phyloP scores from a whole-genome alignment of 345 rosid species.

The Stellera chamaejasme region DNA sequence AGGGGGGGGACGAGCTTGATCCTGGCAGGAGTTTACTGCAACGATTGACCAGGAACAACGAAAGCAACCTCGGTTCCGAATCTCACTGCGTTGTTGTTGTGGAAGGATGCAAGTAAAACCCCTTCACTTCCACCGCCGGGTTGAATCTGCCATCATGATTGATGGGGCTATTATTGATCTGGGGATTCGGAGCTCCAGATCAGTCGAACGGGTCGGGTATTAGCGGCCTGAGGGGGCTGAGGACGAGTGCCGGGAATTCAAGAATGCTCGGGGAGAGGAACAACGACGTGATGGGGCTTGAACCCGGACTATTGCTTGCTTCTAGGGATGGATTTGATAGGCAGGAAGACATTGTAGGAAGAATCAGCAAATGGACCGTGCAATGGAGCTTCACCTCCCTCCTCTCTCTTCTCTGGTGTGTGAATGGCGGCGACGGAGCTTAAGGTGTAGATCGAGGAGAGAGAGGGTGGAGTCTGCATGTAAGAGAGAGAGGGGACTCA shows the following conservation, averaged over 20 bases:
- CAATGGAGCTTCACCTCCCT: too few species aligned
- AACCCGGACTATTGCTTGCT: conserved; percentile 1
- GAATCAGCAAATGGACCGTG: too few species aligned
- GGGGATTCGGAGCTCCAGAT: background rate
- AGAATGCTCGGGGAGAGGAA: conserved; percentile 35
- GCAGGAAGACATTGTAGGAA: too few species aligned
- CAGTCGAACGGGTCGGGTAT: conserved; percentile 26
- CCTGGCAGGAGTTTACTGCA: too few species aligned
- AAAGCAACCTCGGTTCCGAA: conserved; percentile 58
- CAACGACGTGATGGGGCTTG: background rate
- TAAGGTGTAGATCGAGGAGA: too few species aligned
- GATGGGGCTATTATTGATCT: too few species aligned
- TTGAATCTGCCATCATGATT: conserved; percentile 10
- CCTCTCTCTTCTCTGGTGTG: too few species aligned
- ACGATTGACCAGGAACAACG: conserved; percentile 76
- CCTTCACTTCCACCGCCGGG: conserved; percentile 51
- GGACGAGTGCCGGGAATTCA: conserved; percentile 28
- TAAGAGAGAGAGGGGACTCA: too few species aligned
- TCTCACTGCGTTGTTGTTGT: conserved; percentile 68
- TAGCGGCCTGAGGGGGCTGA: conserved; percentile 31
- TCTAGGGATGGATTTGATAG: conserved; percentile 10
- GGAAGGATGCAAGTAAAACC: conserved; percentile 74
- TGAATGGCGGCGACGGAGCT: too few species aligned
- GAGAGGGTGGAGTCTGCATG: too few species aligned
- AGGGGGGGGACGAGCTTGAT: too few species aligned